phyloP scores from a whole-genome alignment of 1,139 yeast species.

The Eremothecium cymbalariae region DNA sequence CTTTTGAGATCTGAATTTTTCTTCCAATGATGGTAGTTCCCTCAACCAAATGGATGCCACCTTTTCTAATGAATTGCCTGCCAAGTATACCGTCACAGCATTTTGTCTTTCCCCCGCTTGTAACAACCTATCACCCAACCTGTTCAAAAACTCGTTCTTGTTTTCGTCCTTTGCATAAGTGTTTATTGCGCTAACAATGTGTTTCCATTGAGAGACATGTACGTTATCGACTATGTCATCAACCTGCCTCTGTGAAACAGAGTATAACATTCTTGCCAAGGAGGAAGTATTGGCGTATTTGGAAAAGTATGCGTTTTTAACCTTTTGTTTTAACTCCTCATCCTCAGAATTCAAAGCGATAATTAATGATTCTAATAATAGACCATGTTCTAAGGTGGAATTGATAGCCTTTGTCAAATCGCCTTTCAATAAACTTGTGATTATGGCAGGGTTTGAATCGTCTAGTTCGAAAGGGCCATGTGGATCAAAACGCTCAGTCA shows the following conservation, averaged over 20 bases:
- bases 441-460: slow-evolving; percentile 37
- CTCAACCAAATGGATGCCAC: slow-evolving; percentile 76
- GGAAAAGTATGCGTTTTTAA: slow-evolving; percentile 60
- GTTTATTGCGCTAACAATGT: slow-evolving; percentile 62
- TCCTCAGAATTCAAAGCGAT: slow-evolving; percentile 69
- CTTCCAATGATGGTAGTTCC: slow-evolving; percentile 59
- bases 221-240: slow-evolving; percentile 73
- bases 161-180: slow-evolving; percentile 42
- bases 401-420: slow-evolving; percentile 62
- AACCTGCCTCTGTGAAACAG: slow-evolving; percentile 51
- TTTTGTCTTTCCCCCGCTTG: slow-evolving; percentile 49
- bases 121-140: slow-evolving; percentile 67
- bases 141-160: slow-evolving; percentile 45
- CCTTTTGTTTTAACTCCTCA: slow-evolving; percentile 50
- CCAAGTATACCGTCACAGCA: slow-evolving; percentile 72
- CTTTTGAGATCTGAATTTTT: slow-evolving; percentile 38
- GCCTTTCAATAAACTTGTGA: slow-evolving; percentile 53
- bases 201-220: slow-evolving; percentile 74
- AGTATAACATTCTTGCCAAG: slow-evolving; percentile 66
- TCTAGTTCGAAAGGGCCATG: slow-evolving; percentile 39
- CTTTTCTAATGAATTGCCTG: slow-evolving; percentile 74
- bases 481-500: slow-evolving; percentile 34
- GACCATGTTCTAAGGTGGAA: slow-evolving; percentile 53
- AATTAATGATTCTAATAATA: slow-evolving; percentile 70
- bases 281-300: slow-evolving; percentile 44